Evolutionary conservation across 192 early-diverging fungal species (phyloP).

Genomic region (Gonapodya prolifera): DNA sequence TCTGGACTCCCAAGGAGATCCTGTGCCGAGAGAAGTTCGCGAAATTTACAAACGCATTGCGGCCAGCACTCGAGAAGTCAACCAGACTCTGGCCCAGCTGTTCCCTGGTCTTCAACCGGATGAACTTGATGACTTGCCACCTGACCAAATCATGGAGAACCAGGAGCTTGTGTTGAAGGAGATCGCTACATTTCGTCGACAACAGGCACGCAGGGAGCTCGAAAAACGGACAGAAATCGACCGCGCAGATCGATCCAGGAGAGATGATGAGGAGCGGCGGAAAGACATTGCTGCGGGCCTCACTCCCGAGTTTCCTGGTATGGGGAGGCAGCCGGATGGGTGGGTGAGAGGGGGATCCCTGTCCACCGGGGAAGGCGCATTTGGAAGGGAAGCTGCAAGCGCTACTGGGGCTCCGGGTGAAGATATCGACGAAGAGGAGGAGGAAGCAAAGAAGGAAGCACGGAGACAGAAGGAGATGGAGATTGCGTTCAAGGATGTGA

Average conservation of each 20-base stretch:
- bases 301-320: not conserved
- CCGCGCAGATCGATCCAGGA: conserved; percentile 21
- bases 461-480: conserved; percentile 31
- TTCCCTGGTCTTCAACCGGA: not conserved
- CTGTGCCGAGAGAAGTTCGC: not conserved
- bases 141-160: conserved; percentile 36
- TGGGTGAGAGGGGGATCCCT: not conserved
- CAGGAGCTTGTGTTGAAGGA: conserved; percentile 44
- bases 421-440: conserved; percentile 21
- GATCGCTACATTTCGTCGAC: conserved; percentile 47
- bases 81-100: not conserved
- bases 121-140: conserved; percentile 23
- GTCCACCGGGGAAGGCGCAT: not conserved
- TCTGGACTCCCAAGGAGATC: not conserved
- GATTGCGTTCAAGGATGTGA: conserved; percentile 23
- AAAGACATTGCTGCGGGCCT: conserved; percentile 8
- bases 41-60: not conserved
- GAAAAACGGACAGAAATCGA: conserved; percentile 30
- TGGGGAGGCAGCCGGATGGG: not conserved
- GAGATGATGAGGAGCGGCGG: conserved; percentile 12
- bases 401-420: conserved; percentile 15
- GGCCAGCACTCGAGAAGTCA: not conserved
- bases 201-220: conserved; percentile 41
- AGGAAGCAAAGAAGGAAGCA: conserved; percentile 26
- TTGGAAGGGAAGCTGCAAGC: not conserved